A percentile compares a stretch with the other conserved stretches of the same genome.
Conservation (phyloP, 768 basidiomycete genomes). For the Antrodiella citrinella region DNA sequence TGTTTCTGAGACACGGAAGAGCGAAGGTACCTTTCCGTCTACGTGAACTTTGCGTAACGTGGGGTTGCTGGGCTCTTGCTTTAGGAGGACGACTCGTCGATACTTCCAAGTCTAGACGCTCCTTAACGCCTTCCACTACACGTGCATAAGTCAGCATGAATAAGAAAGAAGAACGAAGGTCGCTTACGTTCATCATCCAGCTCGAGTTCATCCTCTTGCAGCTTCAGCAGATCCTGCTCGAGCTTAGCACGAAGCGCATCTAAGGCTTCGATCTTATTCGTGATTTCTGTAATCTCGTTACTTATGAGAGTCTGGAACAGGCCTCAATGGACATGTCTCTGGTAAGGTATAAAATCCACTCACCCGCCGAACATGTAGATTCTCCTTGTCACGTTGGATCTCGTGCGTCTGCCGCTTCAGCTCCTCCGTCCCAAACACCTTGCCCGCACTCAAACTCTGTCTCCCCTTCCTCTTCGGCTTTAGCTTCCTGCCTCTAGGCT, state of each 20-base stretch:
- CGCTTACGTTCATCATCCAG: slow-evolving; percentile 89
- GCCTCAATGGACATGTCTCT: slow-evolving; percentile 2
- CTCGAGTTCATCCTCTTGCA: slow-evolving; percentile 94
- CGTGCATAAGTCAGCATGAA: slow-evolving; percentile 3
- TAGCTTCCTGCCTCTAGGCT: slow-evolving; percentile 27
- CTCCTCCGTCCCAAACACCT: slow-evolving; percentile 77
- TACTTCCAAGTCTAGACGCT: slow-evolving; percentile 71
- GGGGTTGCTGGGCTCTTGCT: slow-evolving; percentile 25
- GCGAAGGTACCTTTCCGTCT: slow-evolving; percentile 46
- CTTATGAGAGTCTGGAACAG: slow-evolving; percentile 65
- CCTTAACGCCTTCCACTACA: slow-evolving; percentile 82
- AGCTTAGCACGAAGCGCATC: slow-evolving; percentile 75
- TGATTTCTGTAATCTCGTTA: slow-evolving; percentile 83
- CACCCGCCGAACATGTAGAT: slow-evolving; percentile 82
- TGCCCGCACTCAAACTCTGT: slow-evolving; percentile 60
- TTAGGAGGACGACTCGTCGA: slow-evolving; percentile 25
- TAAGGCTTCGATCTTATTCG: slow-evolving; percentile 80
- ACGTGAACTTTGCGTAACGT: slow-evolving; percentile 52
- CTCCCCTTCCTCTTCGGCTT: slow-evolving; percentile 43
- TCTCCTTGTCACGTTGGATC: slow-evolving; percentile 87
- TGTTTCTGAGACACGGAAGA: too few relatives aligned
- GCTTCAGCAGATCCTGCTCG: slow-evolving; percentile 71
- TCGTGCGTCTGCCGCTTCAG: slow-evolving; percentile 77
- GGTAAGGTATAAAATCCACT: slow-evolving; percentile 23
- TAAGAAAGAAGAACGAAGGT: not conserved